phyloP scores from a whole-genome alignment of 2,329 filamentous ascomycete genomes.

The Nigrospora sphaerica region DNA sequence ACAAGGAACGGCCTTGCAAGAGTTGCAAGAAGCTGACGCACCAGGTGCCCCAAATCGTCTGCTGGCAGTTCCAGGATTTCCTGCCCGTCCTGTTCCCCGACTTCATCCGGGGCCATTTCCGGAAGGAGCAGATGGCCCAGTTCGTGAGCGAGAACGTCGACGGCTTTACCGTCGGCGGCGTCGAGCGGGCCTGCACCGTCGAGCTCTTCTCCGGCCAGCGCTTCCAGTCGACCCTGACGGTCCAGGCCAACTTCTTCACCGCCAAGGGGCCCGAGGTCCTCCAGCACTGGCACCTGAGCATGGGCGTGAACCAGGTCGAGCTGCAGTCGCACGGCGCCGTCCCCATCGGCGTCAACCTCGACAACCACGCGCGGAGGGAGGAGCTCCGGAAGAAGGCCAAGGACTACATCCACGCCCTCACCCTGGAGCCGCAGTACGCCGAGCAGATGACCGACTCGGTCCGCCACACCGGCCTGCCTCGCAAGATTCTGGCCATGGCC shows the following conservation, averaged over 20 bases:
- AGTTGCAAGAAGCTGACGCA: slow-evolving; percentile 47
- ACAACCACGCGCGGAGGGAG: slow-evolving; percentile 32
- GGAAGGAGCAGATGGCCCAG: slow-evolving; percentile 38
- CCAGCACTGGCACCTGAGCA: slow-evolving; percentile 42
- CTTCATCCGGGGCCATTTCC: slow-evolving; percentile 43
- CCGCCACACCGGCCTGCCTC: slow-evolving; percentile 36
- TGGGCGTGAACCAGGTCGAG: slow-evolving; percentile 27
- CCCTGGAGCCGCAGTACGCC: slow-evolving; percentile 39
- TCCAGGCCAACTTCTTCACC: slow-evolving; percentile 46
- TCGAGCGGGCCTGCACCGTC: slow-evolving; percentile 32
- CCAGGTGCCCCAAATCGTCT: slow-evolving; percentile 45
- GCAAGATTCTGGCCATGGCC: slow-evolving; percentile 37
- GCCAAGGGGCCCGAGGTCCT: slow-evolving; percentile 38
- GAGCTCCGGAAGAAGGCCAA: slow-evolving; percentile 38
- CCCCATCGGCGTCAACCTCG: slow-evolving; percentile 43
- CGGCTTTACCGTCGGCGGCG: slow-evolving; percentile 32
- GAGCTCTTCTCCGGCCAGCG: slow-evolving; percentile 39
- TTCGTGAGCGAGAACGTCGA: slow-evolving; percentile 44
- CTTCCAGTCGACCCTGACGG: slow-evolving; percentile 36
- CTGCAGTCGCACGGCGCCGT: slow-evolving; percentile 34
- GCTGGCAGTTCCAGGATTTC: slow-evolving; percentile 54
- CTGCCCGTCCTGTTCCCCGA: slow-evolving; percentile 42
- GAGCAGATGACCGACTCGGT: slow-evolving; percentile 43
- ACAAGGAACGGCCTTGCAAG: slow-evolving; percentile 47
- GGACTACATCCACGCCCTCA: slow-evolving; percentile 41